Evolutionary conservation across 495 filamentous ascomycete species (phyloP), one percentile per base, ranked within the genome.

Genomic region (Pseudoneurospora amorphoporcata): DNA sequence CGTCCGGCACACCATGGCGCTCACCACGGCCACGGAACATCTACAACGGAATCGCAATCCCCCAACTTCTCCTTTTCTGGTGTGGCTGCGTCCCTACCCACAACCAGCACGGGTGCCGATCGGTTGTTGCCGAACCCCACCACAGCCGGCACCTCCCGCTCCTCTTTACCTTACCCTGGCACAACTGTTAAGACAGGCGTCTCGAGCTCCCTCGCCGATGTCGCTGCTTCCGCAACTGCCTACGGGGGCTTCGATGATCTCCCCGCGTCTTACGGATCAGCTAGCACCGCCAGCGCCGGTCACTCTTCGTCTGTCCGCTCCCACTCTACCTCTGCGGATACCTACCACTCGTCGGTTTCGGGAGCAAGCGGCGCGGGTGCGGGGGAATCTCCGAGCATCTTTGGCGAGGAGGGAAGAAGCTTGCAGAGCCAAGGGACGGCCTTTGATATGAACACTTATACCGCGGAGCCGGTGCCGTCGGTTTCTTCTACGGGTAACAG

Each of bases 1-100:
- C 81, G 83, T 0, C 79, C 83, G 0, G 76, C 79, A 3, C 75
- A 77, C 16, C 75, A 38, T 19, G 77, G 72, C 69, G 77, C 53
- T 32, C 42, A 39, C 0, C 53, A 65, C 29, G 53, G 53, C 53
- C 53, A 65, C 53, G 53, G 53, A 65, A 65, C 53, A 8, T 74
- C 80, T 9, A 61, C 78, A 9, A 73, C 75, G 14, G 75, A 23
- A 29, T 76, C 77, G 47, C 80, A 83, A 14, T 73, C 78, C 19
- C 71, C 78, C 6, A 78, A 76, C 39, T 82, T 84, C 41, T 83
- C 82, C 17, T 76, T 84, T 17, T 80, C 82, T 0, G 75, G 78
- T n/a, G 81, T 81, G 32, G 81, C 82, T 12, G 82, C 83, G 0
- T 82, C 83, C 0, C 75, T 83, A 1, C 81, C 81, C 0, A 41